Evolutionary conservation across 140 eudicot species (phyloP), one percentile per base, ranked within the genome.

Genomic region (Senecio squalidus): DNA sequence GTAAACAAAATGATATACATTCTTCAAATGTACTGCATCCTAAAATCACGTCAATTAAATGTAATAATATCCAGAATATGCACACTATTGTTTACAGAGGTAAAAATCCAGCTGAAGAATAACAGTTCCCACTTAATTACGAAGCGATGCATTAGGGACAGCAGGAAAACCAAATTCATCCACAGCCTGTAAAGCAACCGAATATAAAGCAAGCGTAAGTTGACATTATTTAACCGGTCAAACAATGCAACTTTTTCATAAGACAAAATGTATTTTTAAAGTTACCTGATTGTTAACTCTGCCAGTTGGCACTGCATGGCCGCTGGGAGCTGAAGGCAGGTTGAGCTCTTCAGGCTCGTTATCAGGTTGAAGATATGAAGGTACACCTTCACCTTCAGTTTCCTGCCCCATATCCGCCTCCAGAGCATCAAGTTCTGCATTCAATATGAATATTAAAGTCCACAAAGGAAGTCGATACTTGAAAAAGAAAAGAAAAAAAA

Each of bases 341-440:
- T 84, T 88, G 47, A 84, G 95, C 50, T 87, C 95, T 57, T 82
- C 92, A 44, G 96, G 51, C 54, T 86, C 97, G 20, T 75, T 77
- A 55, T 85, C 96, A 47, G 95, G 91, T 71, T 92, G 98, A 62
- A 93, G 96, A 78, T 93, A 93, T 15, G 99, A 77, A 68, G 96
- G 99, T 29, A 92, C 89, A 13, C 92, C 95, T 67, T 77, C 95
- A 43, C 92, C 64, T 76, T 92, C 98, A 21, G 86, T 78, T 65
- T 87, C 99, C 63, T 74, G 56, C 22, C 91, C 94, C 98, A 92
- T 92, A 71, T 92, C 98, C 3, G 90, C 87, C 68, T 92, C 98
- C 60, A 92, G 70, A 64, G 88, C 96, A 84, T 92, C 98, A 75
- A 92, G 96, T 76, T 92, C 98, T 92, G 86, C 57, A 77, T 50